Evolutionary conservation across 805 yeast species (phyloP).

Genomic region (Sungouiozyma ichnusensis): DNA sequence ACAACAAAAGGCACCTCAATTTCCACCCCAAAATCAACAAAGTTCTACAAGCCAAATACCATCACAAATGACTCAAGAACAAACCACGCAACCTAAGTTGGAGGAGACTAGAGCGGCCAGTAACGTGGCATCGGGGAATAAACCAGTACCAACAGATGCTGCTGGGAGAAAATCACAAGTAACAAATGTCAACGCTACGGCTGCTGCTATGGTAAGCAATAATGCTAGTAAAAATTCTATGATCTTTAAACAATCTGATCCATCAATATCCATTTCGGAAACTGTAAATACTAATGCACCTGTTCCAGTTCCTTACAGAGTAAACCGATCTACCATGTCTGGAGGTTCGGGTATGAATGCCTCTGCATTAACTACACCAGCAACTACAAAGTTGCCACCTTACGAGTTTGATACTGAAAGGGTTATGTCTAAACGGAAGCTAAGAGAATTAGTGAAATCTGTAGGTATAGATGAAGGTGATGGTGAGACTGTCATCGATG

Average conservation of each 20-base stretch:
- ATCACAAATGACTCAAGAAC: conserved; percentile 10
- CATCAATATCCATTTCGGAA: conserved; percentile 63
- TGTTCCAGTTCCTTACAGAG: conserved; percentile 52
- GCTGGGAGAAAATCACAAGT: conserved; percentile 29
- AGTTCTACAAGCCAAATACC: conserved; percentile 9
- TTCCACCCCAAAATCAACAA: conserved; percentile 6
- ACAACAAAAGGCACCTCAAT: conserved; percentile 12
- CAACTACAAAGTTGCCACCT: conserved; percentile 61
- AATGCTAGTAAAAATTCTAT: conserved; percentile 17
- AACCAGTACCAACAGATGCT: conserved; percentile 6
- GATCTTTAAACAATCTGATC: conserved; percentile 36
- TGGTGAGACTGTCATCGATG: conserved; percentile 82
- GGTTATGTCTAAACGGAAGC: conserved; percentile 79
- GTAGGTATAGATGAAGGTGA: conserved; percentile 85
- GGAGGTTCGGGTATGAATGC: conserved; percentile 73
- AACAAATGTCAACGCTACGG: conserved; percentile 41
- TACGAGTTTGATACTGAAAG: conserved; percentile 76
- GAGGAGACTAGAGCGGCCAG: conserved; percentile 3
- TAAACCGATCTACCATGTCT: conserved; percentile 69
- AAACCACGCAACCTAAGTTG: background rate
- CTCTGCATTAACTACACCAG: conserved; percentile 68
- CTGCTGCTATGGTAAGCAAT: conserved; percentile 32
- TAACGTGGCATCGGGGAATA: conserved; percentile 13
- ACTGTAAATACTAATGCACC: conserved; percentile 58
- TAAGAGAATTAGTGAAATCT: conserved; percentile 74